Base-by-base conservation (phyloP, 169 alveolate species). In the Cryptosporidium canis region DNA sequence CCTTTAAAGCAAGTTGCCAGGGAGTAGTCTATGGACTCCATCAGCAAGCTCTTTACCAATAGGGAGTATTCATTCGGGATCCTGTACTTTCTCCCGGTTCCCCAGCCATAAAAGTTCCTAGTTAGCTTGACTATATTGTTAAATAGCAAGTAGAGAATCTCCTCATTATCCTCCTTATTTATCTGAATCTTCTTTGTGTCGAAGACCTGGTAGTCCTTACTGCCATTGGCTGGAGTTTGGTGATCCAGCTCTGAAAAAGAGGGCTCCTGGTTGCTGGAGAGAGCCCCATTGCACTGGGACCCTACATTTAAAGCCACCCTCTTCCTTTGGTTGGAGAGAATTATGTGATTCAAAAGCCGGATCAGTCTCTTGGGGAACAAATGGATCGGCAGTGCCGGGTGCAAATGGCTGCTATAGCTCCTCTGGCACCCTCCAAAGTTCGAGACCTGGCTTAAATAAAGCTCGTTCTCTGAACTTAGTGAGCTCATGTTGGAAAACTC, bases 351-450 rank as follows among this genome's bases (percentile, higher is more conserved):
- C 16, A 77, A 27, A 7, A 77, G 51, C n/a, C 51, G 47, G 4
- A 63, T 43, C 31, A 77, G 4, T 4, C 72, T 35, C n/a, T 33
- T 55, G 0, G 87, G 87, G 41, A 77, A 55, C 66, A 77, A 44
- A 55, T 77, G 87, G 7, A 58, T 41, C 3, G 87, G 87, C 35
- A 58, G 9, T 4, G 87, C 87, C n/a, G 87, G 87, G 29, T 77
- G 87, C 16, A 37, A 41, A 18, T 27, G 58, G 27, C 37, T 2
- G 0, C 53, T 35, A 5, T 39, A 56, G 8, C 9, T 41, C 31
- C 27, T 77, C 21, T 12, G 8, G 8, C 18, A 6, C 8, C 9
- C 14, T 11, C 24, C 21, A 3, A 24, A 27, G 11, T 5, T 48
- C 27, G 83, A 9, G 21, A 1, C 61, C 3, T 16, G 47, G 6